These are phyloP conservation scores for Penicillium sp. DNA, from an alignment of 2,329 filamentous ascomycete genomes.

Conservation along the genomic window DNA sequence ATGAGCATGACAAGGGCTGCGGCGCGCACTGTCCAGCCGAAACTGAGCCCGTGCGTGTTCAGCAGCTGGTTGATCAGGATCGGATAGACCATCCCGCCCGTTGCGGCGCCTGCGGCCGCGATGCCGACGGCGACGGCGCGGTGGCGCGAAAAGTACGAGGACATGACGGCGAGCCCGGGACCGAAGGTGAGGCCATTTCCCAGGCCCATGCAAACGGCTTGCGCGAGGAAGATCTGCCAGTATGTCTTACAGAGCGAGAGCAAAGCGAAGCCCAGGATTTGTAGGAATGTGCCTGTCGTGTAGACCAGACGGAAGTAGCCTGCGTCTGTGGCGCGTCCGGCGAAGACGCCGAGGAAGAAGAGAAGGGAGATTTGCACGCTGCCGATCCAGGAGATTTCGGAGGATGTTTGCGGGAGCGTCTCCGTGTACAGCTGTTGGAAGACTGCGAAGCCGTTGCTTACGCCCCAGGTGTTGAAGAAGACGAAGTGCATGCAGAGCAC, in stretches of 20 bases:
- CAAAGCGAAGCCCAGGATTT: slow-evolving; percentile 50
- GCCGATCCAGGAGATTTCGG: slow-evolving; percentile 50
- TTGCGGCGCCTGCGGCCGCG: slow-evolving; percentile 44
- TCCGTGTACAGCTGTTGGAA: slow-evolving; percentile 51
- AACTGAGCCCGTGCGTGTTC: slow-evolving; percentile 43
- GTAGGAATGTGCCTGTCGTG: slow-evolving; percentile 32
- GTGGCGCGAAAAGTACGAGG: slow-evolving; percentile 49
- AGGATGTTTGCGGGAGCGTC: slow-evolving; percentile 34
- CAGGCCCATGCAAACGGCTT: slow-evolving; percentile 49
- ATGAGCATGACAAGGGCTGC: slow-evolving; percentile 53
- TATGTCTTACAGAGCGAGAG: slow-evolving; percentile 49
- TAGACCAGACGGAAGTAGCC: slow-evolving; percentile 43
- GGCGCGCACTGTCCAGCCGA: slow-evolving; percentile 51
- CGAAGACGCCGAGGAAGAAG: slow-evolving; percentile 48
- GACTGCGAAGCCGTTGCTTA: slow-evolving; percentile 43
- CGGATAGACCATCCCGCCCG: slow-evolving; percentile 53
- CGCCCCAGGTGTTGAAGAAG: slow-evolving; percentile 39
- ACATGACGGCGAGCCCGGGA: slow-evolving; percentile 44
- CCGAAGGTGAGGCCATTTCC: slow-evolving; percentile 50
- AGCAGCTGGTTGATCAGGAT: slow-evolving; percentile 50
- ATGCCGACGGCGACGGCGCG: slow-evolving; percentile 45
- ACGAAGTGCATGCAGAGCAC: slow-evolving; percentile 34
- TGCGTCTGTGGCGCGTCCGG: slow-evolving; percentile 46
- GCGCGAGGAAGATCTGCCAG: slow-evolving; percentile 55
- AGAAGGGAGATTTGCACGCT: slow-evolving; percentile 49